Evolutionary conservation across 2,329 filamentous ascomycete species (phyloP), one percentile per base, ranked within the genome.

Genomic region (Pseudogymnoascus sp.): DNA sequence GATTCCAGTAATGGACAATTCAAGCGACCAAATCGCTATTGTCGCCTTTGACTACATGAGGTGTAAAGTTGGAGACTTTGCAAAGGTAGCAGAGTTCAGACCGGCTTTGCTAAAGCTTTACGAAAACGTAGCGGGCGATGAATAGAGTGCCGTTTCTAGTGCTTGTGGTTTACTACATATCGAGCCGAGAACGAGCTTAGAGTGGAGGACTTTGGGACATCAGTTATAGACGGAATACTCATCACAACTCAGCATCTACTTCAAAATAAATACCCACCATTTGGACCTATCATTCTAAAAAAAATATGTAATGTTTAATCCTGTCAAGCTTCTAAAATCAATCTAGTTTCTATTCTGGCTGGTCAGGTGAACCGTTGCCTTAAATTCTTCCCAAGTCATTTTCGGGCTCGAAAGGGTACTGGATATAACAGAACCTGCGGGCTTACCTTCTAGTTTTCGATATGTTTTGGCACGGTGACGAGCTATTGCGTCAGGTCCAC

Each of bases 21-120:
- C 73, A 5, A 74, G 76, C 19, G 80, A 85, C 66, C 83, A 87
- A 78, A 85, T 86, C 41, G 84, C 91, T 14, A 80, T 90, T 65
- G 82, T 92, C 64, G 90, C 88, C 1, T 92, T 92, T 74, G 90
- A 95, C 72, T 86, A 90, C 69, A 93, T 93, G 90, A 79, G 83
- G 4, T 84, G 92, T 43, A 85, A 81, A 73, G 77, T 92, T 31
- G 85, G 86, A 7, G 88, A 92, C 68, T 90, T 92, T 68, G 82
- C 82, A 66, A 81, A 87, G 75, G 80, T 90, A 57, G 84, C 85
- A 68, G 80, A 80, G 68, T 89, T 85, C 70, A 79, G 85, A 65
- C 83, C 83, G 11, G 85, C 85, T 16, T 70, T 90, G 64, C 76
- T 81, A 67, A 79, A 79, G 73, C 73, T 89, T 65, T 81, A 88